phyloP scores from a whole-genome alignment of 2,329 filamentous ascomycete species.

The Zasmidium citrigriseum region DNA sequence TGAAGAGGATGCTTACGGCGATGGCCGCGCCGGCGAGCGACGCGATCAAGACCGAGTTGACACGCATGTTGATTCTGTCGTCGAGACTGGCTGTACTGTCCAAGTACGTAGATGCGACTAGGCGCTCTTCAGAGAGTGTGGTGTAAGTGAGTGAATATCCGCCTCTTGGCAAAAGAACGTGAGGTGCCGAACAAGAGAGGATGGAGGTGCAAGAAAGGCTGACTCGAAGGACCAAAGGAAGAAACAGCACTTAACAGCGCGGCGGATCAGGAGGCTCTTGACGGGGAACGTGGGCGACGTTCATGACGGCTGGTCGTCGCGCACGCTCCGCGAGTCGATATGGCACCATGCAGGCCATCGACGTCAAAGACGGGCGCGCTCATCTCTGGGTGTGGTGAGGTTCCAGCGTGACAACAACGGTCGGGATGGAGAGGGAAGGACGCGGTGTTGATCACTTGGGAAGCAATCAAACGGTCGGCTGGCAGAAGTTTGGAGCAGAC shows the following conservation, averaged over 20 bases:
- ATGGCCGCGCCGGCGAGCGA: constrained; percentile 5
- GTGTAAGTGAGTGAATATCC: not conserved
- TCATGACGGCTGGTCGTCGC: not conserved
- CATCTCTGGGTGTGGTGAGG: not conserved
- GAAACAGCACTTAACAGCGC: not conserved
- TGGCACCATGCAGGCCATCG: not conserved
- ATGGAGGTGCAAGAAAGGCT: not conserved
- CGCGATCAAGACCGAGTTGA: constrained; percentile 4
- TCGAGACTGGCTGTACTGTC: not conserved
- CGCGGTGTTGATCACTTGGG: constrained; percentile 1
- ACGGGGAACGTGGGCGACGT: not conserved
- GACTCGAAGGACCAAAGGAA: not conserved
- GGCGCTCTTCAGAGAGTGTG: not conserved
- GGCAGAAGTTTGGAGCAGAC: not conserved
- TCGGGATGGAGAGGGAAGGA: not conserved
- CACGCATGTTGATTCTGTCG: constrained; percentile 2
- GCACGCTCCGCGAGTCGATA: not conserved
- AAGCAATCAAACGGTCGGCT: constrained; percentile 1
- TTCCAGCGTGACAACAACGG: not conserved
- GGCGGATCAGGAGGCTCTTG: not conserved
- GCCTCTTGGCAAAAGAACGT: not conserved
- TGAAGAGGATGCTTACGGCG: not conserved
- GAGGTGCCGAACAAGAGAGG: not conserved
- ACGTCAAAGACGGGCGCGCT: not conserved
- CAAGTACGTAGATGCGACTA: not conserved